These are phyloP conservation scores for Boletus albobrunnescens DNA, from an alignment of 1,284 basidiomycete species.

Conservation along the genomic window DNA sequence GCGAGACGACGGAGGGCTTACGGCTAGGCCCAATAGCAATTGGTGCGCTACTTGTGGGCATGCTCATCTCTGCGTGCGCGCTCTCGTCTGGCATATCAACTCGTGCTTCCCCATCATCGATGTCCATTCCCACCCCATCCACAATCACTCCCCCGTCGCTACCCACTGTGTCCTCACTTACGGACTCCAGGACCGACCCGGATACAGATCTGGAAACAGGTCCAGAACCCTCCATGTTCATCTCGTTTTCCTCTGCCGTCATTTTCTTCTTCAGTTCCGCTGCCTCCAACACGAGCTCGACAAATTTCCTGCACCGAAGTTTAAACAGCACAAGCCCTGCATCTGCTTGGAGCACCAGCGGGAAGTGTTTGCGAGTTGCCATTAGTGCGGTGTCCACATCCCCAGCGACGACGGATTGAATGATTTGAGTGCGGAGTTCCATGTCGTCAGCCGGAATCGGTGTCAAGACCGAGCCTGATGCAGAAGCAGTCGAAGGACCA, in stretches of 20 bases:
- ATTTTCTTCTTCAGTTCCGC: conserved; percentile 61
- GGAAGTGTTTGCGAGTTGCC: conserved; percentile 52
- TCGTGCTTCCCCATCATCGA: conserved; percentile 42
- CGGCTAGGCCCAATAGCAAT: conserved; percentile 32
- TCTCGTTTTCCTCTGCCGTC: conserved; percentile 37
- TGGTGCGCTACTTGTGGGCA: conserved; percentile 24
- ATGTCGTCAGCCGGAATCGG: conserved; percentile 44
- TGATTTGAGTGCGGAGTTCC: conserved; percentile 62
- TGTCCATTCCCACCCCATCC: conserved; percentile 50
- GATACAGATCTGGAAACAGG: conserved; percentile 28
- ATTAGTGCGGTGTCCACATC: conserved; percentile 68
- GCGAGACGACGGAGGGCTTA: conserved; percentile 26
- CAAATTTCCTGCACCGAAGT: conserved; percentile 75
- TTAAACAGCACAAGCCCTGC: conserved; percentile 69
- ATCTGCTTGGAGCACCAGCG: conserved; percentile 61
- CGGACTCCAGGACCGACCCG: conserved; percentile 25
- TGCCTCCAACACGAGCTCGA: conserved; percentile 71
- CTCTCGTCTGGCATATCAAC: conserved; percentile 13
- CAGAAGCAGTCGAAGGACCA: conserved; percentile 8
- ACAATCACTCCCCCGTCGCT: conserved; percentile 29
- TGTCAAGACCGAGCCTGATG: conserved; percentile 5
- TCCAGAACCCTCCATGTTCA: conserved; percentile 27
- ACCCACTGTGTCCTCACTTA: conserved; percentile 25
- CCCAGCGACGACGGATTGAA: conserved; percentile 63
- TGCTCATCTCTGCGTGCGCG: conserved; percentile 21